phyloP scores from a whole-genome alignment of 495 filamentous ascomycete species.

The Podospora tetraspora region DNA sequence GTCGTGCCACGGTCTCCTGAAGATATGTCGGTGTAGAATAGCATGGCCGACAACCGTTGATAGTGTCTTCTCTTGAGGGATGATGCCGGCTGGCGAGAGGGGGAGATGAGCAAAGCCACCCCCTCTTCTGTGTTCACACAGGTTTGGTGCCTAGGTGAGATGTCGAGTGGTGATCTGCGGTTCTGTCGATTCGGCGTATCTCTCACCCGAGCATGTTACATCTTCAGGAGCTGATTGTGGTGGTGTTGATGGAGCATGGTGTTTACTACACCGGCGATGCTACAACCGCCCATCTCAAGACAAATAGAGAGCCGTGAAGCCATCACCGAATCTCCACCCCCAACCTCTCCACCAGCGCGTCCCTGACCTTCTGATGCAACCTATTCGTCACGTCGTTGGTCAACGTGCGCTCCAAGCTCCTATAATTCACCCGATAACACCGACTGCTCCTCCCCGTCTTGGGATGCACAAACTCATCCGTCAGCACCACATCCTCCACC shows the following conservation, averaged over 20 bases:
- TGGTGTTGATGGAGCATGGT: not conserved
- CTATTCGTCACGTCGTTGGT: conserved; percentile 72
- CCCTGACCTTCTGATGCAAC: conserved; percentile 62
- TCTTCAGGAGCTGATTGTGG: not conserved
- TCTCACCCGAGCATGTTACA: not conserved
- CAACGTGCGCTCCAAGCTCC: conserved; percentile 82
- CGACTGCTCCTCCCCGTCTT: conserved; percentile 74
- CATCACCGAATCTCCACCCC: conserved; percentile 73
- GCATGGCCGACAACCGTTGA: not conserved
- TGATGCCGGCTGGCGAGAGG: not conserved
- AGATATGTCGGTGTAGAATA: not conserved
- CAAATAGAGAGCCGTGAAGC: not conserved
- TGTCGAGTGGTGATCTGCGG: not conserved
- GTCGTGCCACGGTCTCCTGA: not conserved
- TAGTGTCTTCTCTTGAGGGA: not conserved
- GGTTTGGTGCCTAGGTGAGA: not conserved
- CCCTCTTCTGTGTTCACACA: not conserved
- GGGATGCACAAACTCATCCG: conserved; percentile 85
- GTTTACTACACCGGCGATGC: not conserved
- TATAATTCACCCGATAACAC: conserved; percentile 90
- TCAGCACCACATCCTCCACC: conserved; percentile 77
- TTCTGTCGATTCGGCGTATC: not conserved
- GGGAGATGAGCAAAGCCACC: conserved; percentile 1
- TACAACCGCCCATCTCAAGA: not conserved
- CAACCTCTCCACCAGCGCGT: conserved; percentile 58